Evolutionary conservation across 2,329 filamentous ascomycete species (phyloP), one percentile per base, ranked within the genome.

Genomic region (Aquanectria penicillioides): DNA sequence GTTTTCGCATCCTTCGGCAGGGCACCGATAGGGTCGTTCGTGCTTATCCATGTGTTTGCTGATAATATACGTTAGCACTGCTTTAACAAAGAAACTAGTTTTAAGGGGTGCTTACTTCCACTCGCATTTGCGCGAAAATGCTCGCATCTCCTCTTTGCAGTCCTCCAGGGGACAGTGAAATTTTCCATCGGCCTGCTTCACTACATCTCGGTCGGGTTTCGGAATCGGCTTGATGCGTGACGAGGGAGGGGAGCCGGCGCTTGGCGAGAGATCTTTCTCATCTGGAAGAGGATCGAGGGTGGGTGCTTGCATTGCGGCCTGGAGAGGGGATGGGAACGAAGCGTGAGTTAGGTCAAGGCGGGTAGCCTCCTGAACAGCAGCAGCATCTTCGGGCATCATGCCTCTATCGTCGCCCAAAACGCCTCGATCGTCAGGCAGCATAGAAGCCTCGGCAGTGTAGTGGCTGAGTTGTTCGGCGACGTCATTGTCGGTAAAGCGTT

Each of bases 41-140:
- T 98, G 94, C 75, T 97, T 97, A 78, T 98, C 94, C 94, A 97
- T 97, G 74, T 98, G 94, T 79, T 98, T 97, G 73, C 93, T 97
- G 65, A 6, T 15, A 23, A 51, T 9, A 23, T 25, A n/a, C n/a
- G 61, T 76, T 65, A 76, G 69, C 63, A 53, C 54, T 43, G 5
- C 28, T 20, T 18, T 13, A 34, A 15, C 4, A 33, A 44, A 25
- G 3, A 57, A 33, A n/a, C 57, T 4, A 10, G 55, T n/a, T 25
- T 4, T 15, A 20, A 43, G 29, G 28, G n/a, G 55, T 25, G 85
- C 91, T 86, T 81, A 95, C 93, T 90, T 96, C 92, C 92, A 97
- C 79, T 97, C 94, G 78, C 94, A 97, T 67, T 92, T 94, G 63
- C 93, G 86, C 52, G 86, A 83, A 72, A 97, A 98, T 11, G 84